Base-by-base conservation (phyloP, 2,329 filamentous ascomycete genomes). In the Fusarium sterilihyphosum region DNA sequence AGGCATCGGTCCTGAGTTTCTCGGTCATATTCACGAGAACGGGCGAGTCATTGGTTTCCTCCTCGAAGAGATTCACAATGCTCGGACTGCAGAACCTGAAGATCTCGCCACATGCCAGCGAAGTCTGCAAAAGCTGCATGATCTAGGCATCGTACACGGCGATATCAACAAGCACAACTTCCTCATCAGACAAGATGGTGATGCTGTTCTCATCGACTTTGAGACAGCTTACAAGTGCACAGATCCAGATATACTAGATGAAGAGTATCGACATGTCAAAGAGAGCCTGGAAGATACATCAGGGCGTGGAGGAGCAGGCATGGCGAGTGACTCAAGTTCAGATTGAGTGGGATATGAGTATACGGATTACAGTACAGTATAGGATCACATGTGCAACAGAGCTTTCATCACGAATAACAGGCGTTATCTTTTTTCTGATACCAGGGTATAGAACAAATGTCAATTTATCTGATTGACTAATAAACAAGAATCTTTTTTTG, bases 131-230 rank as follows among this genome's bases (percentile, higher is more conserved):
- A 74, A 69, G 54, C 61, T 82, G 49, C 80, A 82, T 61, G 65
- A 72, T 33, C 75, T 83, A 20, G 80, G 78, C 10, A 81, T 83
- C 47, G 77, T 80, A 57, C 80, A 77, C 44, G 80, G 81, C 20
- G 81, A 82, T 37, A 80, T 81, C 70, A 82, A 82, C 74, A 82
- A 78, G 68, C 73, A 80, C 63, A 82, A 82, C 58, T 82, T 83
- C 52, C 70, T 82, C 17, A 77, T 82, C 33, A 73, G 75, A 22
- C 73, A 72, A 13, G 73, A 75, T 16, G 67, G 76, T 8, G 73
- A 77, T 20, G 80, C 77, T 35, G 70, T 79, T 24, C 60, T 82
- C 37, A 69, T 82, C 22, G 81, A 82, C 63, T 82, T 82, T 65
- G 81, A 82, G 70, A 78, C 76, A 64, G 80, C 81, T 16, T 69